phyloP scores from a whole-genome alignment of 805 yeast species.

The Ogataea trehalophila region DNA sequence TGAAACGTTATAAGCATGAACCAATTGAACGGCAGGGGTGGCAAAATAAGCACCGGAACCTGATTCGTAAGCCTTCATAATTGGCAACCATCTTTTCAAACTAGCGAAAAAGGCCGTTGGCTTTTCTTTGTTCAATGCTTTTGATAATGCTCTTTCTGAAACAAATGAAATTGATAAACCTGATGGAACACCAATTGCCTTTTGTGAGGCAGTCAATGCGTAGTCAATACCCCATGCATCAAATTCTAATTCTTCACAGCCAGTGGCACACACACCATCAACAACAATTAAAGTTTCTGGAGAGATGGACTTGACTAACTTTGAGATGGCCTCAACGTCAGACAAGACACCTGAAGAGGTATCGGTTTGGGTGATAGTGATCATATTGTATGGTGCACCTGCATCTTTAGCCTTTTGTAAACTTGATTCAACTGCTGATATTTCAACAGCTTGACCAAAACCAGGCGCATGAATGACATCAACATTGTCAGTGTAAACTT shows the following conservation, averaged over 20 bases:
- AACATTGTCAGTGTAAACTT: slow-evolving; percentile 69
- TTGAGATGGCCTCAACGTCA: slow-evolving; percentile 60
- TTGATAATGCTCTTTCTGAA: slow-evolving; percentile 66
- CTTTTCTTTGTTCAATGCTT: slow-evolving; percentile 45
- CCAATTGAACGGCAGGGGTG: slow-evolving; percentile 90
- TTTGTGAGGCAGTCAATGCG: slow-evolving; percentile 89
- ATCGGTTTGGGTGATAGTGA: slow-evolving; percentile 92
- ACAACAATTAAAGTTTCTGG: slow-evolving; percentile 83
- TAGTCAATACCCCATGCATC: slow-evolving; percentile 88
- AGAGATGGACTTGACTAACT: slow-evolving; percentile 53
- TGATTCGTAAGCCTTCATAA: slow-evolving; percentile 79
- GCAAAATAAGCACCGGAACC: slow-evolving; percentile 84
- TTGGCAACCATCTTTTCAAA: slow-evolving; percentile 80
- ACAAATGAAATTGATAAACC: slow-evolving; percentile 79
- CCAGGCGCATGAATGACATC: slow-evolving; percentile 61
- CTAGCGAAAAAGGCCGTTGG: slow-evolving; percentile 62
- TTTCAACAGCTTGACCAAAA: slow-evolving; percentile 66
- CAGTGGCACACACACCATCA: slow-evolving; percentile 95
- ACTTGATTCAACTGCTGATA: slow-evolving; percentile 49
- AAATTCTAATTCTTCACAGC: slow-evolving; percentile 79
- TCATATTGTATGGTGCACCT: slow-evolving; percentile 44
- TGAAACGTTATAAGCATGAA: slow-evolving; percentile 76
- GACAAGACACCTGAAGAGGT: slow-evolving; percentile 92
- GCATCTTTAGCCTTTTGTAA: slow-evolving; percentile 37
- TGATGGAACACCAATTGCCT: slow-evolving; percentile 92